Percentiles rank a stretch among this genome's conserved stretches.
phyloP scores from a whole-genome alignment of 805 yeast genomes.

The Yarrowia porcina region DNA sequence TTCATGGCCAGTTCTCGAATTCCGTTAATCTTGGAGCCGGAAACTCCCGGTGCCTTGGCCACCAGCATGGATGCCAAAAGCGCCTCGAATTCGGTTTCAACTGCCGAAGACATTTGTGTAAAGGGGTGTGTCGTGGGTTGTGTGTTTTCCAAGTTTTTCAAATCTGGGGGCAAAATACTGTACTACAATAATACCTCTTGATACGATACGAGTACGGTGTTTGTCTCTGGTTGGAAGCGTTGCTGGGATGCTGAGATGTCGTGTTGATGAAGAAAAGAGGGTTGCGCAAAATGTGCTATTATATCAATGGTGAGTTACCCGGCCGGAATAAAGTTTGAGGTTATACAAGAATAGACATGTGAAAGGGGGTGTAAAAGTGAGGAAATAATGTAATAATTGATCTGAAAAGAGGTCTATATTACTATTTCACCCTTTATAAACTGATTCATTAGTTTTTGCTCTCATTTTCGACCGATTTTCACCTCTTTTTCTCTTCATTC shows the following conservation, averaged over 20 bases:
- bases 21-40: constrained; percentile 90
- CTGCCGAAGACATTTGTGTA: constrained; percentile 22
- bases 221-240: neutral
- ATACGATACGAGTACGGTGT: constrained; percentile 24
- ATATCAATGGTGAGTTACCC: neutral
- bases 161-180: neutral
- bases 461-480: neutral
- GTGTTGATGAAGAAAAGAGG: neutral
- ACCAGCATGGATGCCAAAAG: constrained; percentile 34
- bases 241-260: neutral
- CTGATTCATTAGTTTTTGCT: too few species aligned
- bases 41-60: constrained; percentile 73
- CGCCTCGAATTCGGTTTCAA: constrained; percentile 24
- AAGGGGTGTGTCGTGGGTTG: neutral
- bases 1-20: constrained; percentile 73
- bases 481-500: neutral
- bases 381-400: too few species aligned
- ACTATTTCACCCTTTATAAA: too few species aligned
- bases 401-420: too few species aligned
- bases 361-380: neutral
- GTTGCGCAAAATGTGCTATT: neutral
- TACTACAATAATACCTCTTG: constrained; percentile 24
- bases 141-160: neutral
- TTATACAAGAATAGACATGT: neutral
- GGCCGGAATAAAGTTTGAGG: neutral